Evolutionary conservation across 2,329 filamentous ascomycete species (phyloP), one percentile per base, ranked within the genome.

Genomic region (Arthrobotrys sinensis): DNA sequence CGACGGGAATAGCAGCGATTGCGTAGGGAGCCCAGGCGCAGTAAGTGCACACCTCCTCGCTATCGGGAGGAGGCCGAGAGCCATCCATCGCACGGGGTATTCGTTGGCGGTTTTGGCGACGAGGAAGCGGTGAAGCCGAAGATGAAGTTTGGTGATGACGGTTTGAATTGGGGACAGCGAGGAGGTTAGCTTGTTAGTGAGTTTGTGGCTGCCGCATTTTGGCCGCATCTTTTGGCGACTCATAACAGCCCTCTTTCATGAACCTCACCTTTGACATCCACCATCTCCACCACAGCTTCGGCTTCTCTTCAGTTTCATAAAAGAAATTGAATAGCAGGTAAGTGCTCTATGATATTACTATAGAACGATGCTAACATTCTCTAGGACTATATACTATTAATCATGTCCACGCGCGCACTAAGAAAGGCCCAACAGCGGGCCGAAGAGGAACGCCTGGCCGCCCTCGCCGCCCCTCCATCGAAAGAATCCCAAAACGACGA

Each of bases 401-500:
- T 19, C 55, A 91, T 92, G 90, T 91, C 90, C 50, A 89, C 89
- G 16, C 87, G 90, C 80, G 90, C 90, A n/a, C 84, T 92, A 67
- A 87, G 90, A 28, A 90, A 90, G 82, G 86, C 90, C 69, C 89
- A 91, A 36, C 82, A 87, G 87, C 80, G 88, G 90, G 85, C 87
- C 87, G 75, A 89, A 90, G 82, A 87, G 88, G 82, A 87, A 87
- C 85, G 87, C 80, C 86, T 86, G 80, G 84, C 87, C 79, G 83
- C 83, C 45, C 82, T 84, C 12, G 83, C 84, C 55, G 83, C 85
- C 55, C 36, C 71, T 14, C 45, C 55, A 45, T 34, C 46, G n/a
- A 60, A 60, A 14, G 36, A 43, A 14, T 0, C 48, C 52, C 19
- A 32, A 45, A 24, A 62, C 2, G 50, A 50, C 28, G 50, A 64